Evolutionary conservation across 2,329 filamentous ascomycete genomes (phyloP), one percentile per base, ranked within the genome.

Genomic region (Metarhizium rileyi): DNA sequence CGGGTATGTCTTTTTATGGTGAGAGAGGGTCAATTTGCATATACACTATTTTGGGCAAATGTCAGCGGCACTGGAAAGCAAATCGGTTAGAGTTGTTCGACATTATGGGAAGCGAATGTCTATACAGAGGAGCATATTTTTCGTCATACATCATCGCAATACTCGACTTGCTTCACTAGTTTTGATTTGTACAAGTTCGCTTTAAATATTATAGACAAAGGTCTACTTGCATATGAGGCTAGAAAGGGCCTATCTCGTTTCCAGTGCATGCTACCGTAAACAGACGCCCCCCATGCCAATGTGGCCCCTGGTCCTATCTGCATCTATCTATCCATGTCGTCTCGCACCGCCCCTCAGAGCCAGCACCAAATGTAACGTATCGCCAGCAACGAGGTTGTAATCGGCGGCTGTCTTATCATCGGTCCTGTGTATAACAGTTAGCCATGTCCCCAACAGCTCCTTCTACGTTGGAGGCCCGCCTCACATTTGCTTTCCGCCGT

Each of bases 401-500:
- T 97, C 91, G 49, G 78, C 74, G 6, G 93, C 91, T 10, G 89
- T 91, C 72, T 95, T 95, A 61, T 97, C 91, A 66, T 98, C 93
- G 64, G 83, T 82, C 90, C 91, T 97, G 56, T 54, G 45, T 9
- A 38, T 35, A 25, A 27, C 35, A 9, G 20, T 42, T 16, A 49
- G n/a, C 23, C 22, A 46, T 26, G 22, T n/a, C 18, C 25, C 20
- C 22, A 26, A 25, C 25, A 16, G 10, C 28, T n/a, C n/a, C 5
- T 4, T 46, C 5, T 12, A 5, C 1, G 0, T 2, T 18, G 25
- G 16, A 6, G 10, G n/a, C 41, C 22, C 8, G 22, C n/a, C 75
- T 54, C 72, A 96, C 93, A 98, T 96, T 69, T 98, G 93, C 76
- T 98, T 98, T 63, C 93, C 93, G 48, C 91, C 90, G 65, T 86